Base-by-base conservation (phyloP, 257 asterid species). In the Prunella vulgaris region DNA sequence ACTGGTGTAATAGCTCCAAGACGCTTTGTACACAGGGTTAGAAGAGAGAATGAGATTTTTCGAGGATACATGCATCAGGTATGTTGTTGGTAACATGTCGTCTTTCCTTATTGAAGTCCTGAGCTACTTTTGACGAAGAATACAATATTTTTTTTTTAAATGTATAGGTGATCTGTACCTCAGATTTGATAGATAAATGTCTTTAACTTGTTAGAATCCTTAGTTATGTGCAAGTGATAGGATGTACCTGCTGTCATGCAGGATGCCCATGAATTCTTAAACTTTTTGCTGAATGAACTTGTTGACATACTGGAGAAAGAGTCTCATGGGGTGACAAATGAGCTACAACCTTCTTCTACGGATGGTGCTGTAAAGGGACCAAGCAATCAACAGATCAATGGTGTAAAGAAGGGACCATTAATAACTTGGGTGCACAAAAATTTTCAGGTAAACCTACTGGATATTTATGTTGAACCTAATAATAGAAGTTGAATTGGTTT, bases 201-300 rank as follows among this genome's bases (percentile, higher is more conserved):
- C 54, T 62, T 5, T 32, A 40, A 40, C n/a, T 40, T 13, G 13
- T 40, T 40, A 40, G 48, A 40, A 40, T 40, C 4, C 4, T 40
- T 40, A 40, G 2, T 44, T 12, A 42, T 51, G 18, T 68, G n/a
- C 51, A 40, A 69, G 63, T 63, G 33, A 72, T 56, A 52, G 21
- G 60, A 40, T 20, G 10, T 49, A n/a, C 27, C 70, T 69, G 15
- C 59, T 64, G 37, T 33, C 80, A 10, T 67, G 79, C 76, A 90
- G 97, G 96, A 90, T 59, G 97, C 97, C 65, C 97, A 90, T 66
- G 97, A 90, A 70, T 90, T 90, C 71, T 77, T 90, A 84, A 90
- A 90, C 84, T 90, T 76, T 76, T 77, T 88, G 79, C 84, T 90
- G 8, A 90, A 90, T 78, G 88, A 88, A 71, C 92, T 90, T 12